A percentile compares a stretch with the other conserved stretches of the same genome.
phyloP scores from a whole-genome alignment of 2,329 filamentous ascomycete genomes.

The Setomelanomma holmii region DNA sequence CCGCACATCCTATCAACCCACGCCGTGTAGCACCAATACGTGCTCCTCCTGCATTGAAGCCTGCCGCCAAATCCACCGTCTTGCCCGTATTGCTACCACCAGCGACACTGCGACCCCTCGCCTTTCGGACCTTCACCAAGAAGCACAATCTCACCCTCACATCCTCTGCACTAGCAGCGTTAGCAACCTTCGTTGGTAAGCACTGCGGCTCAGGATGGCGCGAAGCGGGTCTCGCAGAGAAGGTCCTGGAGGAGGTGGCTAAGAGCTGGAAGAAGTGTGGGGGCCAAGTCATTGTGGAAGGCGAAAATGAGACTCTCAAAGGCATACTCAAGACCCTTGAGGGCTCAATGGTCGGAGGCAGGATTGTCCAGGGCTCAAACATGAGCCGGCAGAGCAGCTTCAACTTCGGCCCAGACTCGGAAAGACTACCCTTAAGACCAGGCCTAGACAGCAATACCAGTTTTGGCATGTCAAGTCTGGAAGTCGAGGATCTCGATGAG shows the following conservation, averaged over 20 bases:
- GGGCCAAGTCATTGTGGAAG: slow-evolving; percentile 90
- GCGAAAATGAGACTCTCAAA: slow-evolving; percentile 72
- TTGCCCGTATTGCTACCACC: slow-evolving; percentile 90
- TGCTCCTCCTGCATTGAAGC: slow-evolving; percentile 57
- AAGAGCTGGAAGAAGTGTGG: slow-evolving; percentile 90
- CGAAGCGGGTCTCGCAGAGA: slow-evolving; percentile 91
- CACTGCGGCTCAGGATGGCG: slow-evolving; percentile 97
- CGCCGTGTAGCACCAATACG: slow-evolving; percentile 50
- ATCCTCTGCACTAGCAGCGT: slow-evolving; percentile 80
- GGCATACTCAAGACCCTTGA: slow-evolving; percentile 84
- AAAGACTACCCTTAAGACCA: slow-evolving; percentile 36
- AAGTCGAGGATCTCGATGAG: slow-evolving; percentile 60
- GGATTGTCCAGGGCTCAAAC: slow-evolving; percentile 63
- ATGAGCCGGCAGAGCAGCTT: slow-evolving; percentile 70
- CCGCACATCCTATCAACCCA: slow-evolving; percentile 76
- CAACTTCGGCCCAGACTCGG: slow-evolving; percentile 60
- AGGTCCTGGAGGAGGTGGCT: slow-evolving; percentile 89
- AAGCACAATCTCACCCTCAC: slow-evolving; percentile 95
- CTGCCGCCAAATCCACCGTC: slow-evolving; percentile 66
- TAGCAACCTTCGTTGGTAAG: slow-evolving; percentile 89
- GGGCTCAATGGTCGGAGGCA: slow-evolving; percentile 87
- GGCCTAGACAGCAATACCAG: slow-evolving; percentile 67
- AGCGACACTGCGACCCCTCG: slow-evolving; percentile 83
- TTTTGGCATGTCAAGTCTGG: slow-evolving; percentile 62
- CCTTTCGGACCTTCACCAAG: slow-evolving; percentile 95